Conservation (phyloP, 345 rosid species). For the Gossypium rotundifolium region DNA sequence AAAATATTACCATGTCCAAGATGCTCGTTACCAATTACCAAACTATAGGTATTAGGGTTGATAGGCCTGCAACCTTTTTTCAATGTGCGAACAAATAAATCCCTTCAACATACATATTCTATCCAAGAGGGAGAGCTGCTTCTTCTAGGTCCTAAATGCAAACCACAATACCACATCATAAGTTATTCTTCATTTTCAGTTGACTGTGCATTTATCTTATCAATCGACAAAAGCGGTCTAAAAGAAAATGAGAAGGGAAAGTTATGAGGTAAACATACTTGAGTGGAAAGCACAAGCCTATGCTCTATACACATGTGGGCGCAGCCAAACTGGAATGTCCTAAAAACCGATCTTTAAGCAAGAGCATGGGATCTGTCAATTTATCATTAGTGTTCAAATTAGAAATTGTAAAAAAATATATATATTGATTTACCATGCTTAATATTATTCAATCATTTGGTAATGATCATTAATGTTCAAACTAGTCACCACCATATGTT, state of each 20-base stretch:
- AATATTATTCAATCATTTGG: no score
- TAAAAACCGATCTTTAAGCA: constrained; percentile 21
- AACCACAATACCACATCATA: constrained; percentile 12
- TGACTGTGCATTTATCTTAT: background rate
- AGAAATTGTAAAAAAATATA: no score
- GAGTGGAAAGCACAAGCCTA: constrained; percentile 96
- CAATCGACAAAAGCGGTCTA: background rate
- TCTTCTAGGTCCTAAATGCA: constrained; percentile 72
- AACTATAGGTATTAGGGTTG: constrained; percentile 73
- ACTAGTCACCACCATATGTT: no score
- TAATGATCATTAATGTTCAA: no score
- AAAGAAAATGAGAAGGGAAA: background rate
- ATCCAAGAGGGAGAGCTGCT: constrained; percentile 81
- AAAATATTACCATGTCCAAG: constrained; percentile 22
- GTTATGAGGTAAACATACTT: constrained; percentile 39
- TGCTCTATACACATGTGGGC: constrained; percentile 70
- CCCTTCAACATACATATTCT: constrained; percentile 61
- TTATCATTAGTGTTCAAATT: no score
- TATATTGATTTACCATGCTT: no score
- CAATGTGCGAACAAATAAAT: constrained; percentile 78
- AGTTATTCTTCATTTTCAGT: constrained; percentile 9
- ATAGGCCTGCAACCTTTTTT: constrained; percentile 89
- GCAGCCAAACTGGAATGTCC: constrained; percentile 85
- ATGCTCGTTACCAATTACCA: constrained; percentile 85
- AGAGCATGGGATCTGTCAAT: background rate